Conservation (phyloP, 2,329 filamentous ascomycete species). For the Pochonia chlamydosporia region DNA sequence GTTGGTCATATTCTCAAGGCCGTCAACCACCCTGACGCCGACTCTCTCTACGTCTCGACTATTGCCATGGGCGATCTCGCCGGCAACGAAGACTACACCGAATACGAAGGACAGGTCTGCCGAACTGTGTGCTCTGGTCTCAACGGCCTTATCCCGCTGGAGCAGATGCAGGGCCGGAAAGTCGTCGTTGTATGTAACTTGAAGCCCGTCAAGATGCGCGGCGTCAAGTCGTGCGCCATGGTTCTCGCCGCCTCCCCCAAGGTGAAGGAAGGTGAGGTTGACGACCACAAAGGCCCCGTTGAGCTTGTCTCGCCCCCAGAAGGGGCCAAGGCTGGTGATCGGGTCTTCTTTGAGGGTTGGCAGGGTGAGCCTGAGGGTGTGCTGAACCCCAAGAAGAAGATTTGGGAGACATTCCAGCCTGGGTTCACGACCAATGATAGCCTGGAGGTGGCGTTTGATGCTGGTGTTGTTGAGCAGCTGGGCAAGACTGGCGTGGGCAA, state of each 20-base stretch:
- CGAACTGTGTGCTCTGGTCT: conserved; percentile 96
- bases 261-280: conserved; percentile 72
- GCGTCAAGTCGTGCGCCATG: conserved; percentile 74
- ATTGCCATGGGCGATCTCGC: conserved; percentile 89
- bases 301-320: conserved; percentile 84
- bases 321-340: conserved; percentile 74
- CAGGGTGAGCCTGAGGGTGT: conserved; percentile 86
- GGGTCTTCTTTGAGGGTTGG: conserved; percentile 92
- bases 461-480: conserved; percentile 67
- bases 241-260: conserved; percentile 90
- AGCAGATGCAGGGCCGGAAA: conserved; percentile 95
- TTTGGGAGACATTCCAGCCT: conserved; percentile 95
- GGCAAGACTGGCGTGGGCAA: conserved; percentile 62
- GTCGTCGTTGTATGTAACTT: conserved; percentile 95
- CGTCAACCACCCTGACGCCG: conserved; percentile 90
- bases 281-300: conserved; percentile 82
- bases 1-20: conserved; percentile 97
- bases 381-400: conserved; percentile 98
- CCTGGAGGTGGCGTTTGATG: conserved; percentile 83
- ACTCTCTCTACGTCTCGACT: conserved; percentile 91
- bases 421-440: conserved; percentile 85
- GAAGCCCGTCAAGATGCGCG: conserved; percentile 98
- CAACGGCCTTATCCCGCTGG: conserved; percentile 85
- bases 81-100: conserved; percentile 75
- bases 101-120: conserved; percentile 86